Evolutionary conservation across 495 filamentous ascomycete species (phyloP), one percentile per base, ranked within the genome.

Genomic region (Aspergillus heteromorphus): DNA sequence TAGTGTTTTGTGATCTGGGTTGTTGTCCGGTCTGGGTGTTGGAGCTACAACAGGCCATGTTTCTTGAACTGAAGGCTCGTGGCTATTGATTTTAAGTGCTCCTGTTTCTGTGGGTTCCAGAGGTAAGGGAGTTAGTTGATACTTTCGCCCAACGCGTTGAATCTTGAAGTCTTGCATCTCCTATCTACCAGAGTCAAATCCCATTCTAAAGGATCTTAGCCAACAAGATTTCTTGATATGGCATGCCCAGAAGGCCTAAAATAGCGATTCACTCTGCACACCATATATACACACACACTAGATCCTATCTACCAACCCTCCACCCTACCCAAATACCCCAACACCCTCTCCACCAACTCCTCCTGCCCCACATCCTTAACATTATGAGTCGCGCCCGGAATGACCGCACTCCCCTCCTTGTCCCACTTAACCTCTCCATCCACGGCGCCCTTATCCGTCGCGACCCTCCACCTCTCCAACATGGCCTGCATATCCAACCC

Each of bases 381-480:
- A 67, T 82, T 84, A 70, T 91, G 87, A 20, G 58, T 78, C 8
- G 87, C 87, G 4, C 76, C 83, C 16, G 68, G 52, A 20, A 91
- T 67, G 18, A 88, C 63, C 1, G 80, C 84, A 34, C 82, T 83
- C 10, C 66, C 64, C 41, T 81, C 73, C 65, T 79, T 72, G 67
- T 73, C 85, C 78, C 53, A 71, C 71, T 42, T 76, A 11, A 47
- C 6, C 66, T 6, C 67, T 69, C 42, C n/a, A n/a, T n/a, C n/a
- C n/a, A n/a, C 58, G 45, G 60, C 73, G 63, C 45, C 79, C 49
- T 56, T 75, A 63, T 67, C 61, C 54, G 57, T 74, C 68, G 90
- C 91, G 86, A 55, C 61, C 73, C 58, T 70, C 91, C 91, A 97
- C 53, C 69, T 74, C 47, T 69, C 56, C 48, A 96, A 56, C 58